Evolutionary conservation across 495 filamentous ascomycete genomes (phyloP).

Genomic region (Echria macrotheca): DNA sequence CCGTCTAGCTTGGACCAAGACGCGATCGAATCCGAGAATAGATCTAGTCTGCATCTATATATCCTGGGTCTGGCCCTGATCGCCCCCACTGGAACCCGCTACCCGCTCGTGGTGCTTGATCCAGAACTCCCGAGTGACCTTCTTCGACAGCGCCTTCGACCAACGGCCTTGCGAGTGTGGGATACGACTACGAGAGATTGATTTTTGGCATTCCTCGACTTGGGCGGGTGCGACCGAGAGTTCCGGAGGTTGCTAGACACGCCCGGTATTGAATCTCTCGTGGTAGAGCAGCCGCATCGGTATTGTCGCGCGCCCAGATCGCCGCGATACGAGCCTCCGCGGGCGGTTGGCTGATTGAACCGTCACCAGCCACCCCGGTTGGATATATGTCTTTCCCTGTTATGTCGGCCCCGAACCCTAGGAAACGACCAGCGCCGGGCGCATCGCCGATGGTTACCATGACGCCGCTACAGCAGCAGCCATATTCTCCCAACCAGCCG

Average conservation of each 20-base stretch:
- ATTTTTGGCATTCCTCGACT: too few species aligned
- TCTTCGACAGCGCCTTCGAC: neutral
- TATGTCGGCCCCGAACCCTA: constrained; percentile 49
- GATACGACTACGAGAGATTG: too few species aligned
- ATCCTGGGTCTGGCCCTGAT: neutral
- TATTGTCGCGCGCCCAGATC: too few species aligned
- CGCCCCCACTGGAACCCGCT: constrained; percentile 1
- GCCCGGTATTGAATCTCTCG: too few species aligned
- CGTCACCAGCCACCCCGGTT: neutral
- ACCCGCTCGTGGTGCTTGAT: neutral
- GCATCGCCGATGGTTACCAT: constrained; percentile 53
- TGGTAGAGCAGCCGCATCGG: too few species aligned
- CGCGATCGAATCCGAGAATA: constrained; percentile 1
- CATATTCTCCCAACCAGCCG: too few species aligned
- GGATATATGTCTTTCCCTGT: constrained; percentile 21
- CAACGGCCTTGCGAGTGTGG: too few species aligned
- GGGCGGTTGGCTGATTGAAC: neutral
- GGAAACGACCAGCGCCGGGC: constrained; percentile 74
- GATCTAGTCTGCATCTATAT: constrained; percentile 12
- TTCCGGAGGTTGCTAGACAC: too few species aligned
- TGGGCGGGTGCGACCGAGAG: too few species aligned
- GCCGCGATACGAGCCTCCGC: neutral
- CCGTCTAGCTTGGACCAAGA: neutral
- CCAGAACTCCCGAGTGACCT: neutral
- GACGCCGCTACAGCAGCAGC: constrained; percentile 41